Evolutionary conservation across 225 moss, liverwort and hornwort species (phyloP).

Genomic region (Bryoerythrophyllum caledonicum): DNA sequence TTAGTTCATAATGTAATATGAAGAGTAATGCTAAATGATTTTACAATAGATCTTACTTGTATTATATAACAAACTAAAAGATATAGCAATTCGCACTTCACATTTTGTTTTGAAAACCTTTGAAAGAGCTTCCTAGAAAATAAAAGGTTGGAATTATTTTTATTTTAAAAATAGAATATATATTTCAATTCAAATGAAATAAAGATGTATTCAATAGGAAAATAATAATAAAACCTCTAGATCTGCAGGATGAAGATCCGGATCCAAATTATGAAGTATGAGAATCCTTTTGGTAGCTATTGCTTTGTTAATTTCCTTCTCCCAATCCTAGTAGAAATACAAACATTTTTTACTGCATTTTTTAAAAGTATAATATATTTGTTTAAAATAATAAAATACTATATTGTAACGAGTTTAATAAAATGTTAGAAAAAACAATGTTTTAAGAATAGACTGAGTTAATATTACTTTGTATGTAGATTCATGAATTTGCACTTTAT

Average conservation of each 20-base stretch:
- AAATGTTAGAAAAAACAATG: neutral
- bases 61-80: conserved; percentile 15
- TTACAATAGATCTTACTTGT: neutral
- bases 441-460: neutral
- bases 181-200: too few species aligned
- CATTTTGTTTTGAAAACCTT: conserved; percentile 32
- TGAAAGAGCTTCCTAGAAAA: conserved; percentile 27
- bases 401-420: rapidly evolving
- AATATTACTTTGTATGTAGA: neutral
- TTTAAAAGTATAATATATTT: rapidly evolving
- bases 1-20: too few species aligned
- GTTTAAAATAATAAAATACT: too few species aligned
- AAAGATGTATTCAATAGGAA: too few species aligned
- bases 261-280: conserved; percentile 39
- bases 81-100: conserved; percentile 32
- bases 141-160: too few species aligned
- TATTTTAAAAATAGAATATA: too few species aligned
- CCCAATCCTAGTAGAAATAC: conserved; percentile 16
- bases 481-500: neutral
- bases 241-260: conserved; percentile 11
- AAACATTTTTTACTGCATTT: neutral
- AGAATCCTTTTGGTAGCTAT: conserved; percentile 24
- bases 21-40: too few species aligned
- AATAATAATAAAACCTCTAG: conserved; percentile 20
- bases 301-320: conserved; percentile 19